Conservation (phyloP, 208 protist genomes). For the Herpetomonas samuelpessoai region DNA sequence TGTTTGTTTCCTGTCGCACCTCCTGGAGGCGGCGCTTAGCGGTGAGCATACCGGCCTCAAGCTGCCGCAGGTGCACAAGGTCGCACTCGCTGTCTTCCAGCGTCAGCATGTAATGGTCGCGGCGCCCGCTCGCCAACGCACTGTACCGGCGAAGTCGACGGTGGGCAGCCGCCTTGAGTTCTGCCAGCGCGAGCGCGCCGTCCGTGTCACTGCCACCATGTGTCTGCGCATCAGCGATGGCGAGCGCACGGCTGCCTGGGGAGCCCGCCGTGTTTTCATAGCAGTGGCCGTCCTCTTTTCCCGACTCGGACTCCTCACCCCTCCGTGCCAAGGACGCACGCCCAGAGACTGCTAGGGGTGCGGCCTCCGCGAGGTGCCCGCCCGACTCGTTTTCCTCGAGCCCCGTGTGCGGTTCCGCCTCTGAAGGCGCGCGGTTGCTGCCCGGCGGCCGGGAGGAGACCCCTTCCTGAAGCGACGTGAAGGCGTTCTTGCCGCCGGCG, state of each 20-base stretch:
- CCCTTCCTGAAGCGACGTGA: no score
- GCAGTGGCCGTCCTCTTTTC: background rate
- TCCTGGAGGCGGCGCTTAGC: background rate
- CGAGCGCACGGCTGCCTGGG: background rate
- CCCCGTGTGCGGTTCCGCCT: background rate
- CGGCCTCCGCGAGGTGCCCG: background rate
- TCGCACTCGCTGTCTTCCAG: slow-evolving; percentile 49
- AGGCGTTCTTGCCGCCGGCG: background rate
- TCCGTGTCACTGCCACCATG: no score
- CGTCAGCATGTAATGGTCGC: slow-evolving; percentile 37
- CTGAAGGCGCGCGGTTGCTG: background rate
- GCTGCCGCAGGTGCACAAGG: slow-evolving; percentile 13
- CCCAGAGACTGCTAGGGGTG: background rate
- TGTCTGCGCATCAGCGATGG: background rate
- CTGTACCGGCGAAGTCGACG: slow-evolving; percentile 16
- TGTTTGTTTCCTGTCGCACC: background rate
- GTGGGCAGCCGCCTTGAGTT: slow-evolving; percentile 18
- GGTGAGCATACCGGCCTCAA: slow-evolving; percentile 13
- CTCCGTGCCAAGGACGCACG: no score
- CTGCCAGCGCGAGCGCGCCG: background rate
- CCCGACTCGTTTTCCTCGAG: slow-evolving; percentile 1
- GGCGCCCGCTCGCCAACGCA: slow-evolving; percentile 19
- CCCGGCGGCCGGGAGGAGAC: no score
- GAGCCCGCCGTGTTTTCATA: background rate
- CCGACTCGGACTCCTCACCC: no score